Evolutionary conservation across 176 grass and related monocot genomes (phyloP).

Genomic region (Saccharum officinarum): DNA sequence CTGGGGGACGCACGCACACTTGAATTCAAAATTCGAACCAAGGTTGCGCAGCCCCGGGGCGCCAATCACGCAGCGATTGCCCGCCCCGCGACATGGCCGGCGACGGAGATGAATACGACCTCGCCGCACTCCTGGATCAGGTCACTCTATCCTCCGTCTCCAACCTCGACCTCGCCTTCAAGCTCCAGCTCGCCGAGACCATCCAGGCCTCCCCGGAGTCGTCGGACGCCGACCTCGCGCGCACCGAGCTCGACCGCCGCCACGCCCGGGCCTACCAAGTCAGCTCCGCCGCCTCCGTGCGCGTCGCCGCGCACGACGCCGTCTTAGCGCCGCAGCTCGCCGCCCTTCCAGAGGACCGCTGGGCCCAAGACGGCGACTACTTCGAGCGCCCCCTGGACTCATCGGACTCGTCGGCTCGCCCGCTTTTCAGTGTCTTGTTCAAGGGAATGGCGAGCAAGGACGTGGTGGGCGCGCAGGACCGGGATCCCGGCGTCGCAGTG

Average conservation of each 20-base stretch:
- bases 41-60: not conserved
- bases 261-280: constrained; percentile 40
- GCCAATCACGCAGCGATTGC: not conserved
- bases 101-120: not conserved
- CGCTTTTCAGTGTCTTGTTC: constrained; percentile 55
- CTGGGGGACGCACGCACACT: too few species aligned
- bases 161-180: constrained; percentile 34
- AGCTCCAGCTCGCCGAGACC: constrained; percentile 51
- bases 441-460: constrained; percentile 60
- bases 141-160: not conserved
- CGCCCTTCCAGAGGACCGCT: constrained; percentile 16
- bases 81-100: not conserved
- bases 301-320: constrained; percentile 38
- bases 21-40: not conserved
- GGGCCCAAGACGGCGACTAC: constrained; percentile 30
- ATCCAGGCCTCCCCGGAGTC: constrained; percentile 26
- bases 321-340: constrained; percentile 43
- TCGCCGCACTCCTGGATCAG: not conserved
- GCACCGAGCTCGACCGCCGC: constrained; percentile 46
- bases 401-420: not conserved
- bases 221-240: constrained; percentile 54
- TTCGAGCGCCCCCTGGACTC: constrained; percentile 8
- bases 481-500: constrained; percentile 43
- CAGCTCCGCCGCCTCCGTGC: constrained; percentile 34
- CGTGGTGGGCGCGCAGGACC: constrained; percentile 26